Evolutionary conservation across 2,329 filamentous ascomycete genomes (phyloP).

Genomic region (Colletotrichum tropicicola): DNA sequence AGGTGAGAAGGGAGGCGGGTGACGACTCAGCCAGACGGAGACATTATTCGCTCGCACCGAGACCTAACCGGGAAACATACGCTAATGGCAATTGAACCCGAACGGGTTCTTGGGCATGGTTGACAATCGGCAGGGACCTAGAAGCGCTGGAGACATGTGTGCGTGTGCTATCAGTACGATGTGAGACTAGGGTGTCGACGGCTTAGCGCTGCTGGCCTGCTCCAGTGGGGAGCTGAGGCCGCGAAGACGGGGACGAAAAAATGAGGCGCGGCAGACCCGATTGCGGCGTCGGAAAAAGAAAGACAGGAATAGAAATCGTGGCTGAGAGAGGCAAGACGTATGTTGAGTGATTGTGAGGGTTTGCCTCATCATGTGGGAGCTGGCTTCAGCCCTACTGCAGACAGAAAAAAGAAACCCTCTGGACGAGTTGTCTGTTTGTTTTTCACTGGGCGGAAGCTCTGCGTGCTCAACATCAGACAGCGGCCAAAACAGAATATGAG

Average conservation of each 20-base stretch:
- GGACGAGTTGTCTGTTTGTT: not conserved
- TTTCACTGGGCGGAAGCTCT: not conserved
- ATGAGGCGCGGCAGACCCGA: slow-evolving; percentile 13
- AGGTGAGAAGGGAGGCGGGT: not conserved
- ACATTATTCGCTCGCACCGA: slow-evolving; percentile 3
- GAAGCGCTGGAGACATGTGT: not conserved
- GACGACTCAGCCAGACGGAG: not conserved
- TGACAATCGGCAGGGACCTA: slow-evolving; percentile 18
- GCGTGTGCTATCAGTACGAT: slow-evolving; percentile 6
- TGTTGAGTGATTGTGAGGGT: too few species aligned
- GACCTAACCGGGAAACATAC: slow-evolving; percentile 14
- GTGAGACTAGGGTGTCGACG: not conserved
- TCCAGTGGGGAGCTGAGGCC: slow-evolving; percentile 9
- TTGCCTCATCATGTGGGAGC: too few species aligned
- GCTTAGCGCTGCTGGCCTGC: slow-evolving; percentile 7
- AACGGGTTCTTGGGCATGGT: not conserved
- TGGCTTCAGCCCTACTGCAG: slow-evolving; percentile 12
- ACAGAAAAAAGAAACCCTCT: not conserved
- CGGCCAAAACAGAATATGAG: not conserved
- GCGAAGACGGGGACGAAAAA: slow-evolving; percentile 15
- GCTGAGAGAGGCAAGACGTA: slow-evolving; percentile 8
- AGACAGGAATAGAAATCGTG: slow-evolving; percentile 21
- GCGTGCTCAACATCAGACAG: slow-evolving; percentile 3
- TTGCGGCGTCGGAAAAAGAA: not conserved
- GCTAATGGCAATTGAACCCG: slow-evolving; percentile 6